Base-by-base conservation (phyloP, 2,329 filamentous ascomycete genomes). In the Talaromyces sp. region DNA sequence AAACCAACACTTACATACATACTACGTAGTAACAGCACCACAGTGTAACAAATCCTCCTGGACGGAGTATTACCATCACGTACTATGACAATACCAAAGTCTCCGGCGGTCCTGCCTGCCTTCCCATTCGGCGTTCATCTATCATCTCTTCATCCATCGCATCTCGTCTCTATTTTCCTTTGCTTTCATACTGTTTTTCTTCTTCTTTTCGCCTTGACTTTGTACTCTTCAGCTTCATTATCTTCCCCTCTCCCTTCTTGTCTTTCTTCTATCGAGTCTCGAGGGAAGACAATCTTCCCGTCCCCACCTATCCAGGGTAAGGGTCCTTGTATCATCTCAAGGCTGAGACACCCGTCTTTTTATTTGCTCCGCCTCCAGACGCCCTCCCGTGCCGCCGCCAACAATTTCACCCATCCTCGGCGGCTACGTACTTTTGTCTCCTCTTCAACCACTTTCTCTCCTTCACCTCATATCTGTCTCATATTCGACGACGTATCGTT, bases 401-500 rank as follows among this genome's bases (percentile, higher is more conserved):
- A 41, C 50, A 60, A 52, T 54, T 56, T 31, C 35, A 35, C 50
- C 50, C 57, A 56, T 58, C 45, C 50, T 62, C 67, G 54, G 56
- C 67, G 65, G 56, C 61, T 66, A 61, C 61, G 56, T 61, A 57
- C 64, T 64, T 31, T 61, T 39, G 33, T 57, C 56, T 59, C 37
- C 11, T 31, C 56, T 31, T 39, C 35, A 15, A 19, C 56, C 45
- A 50, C 60, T 56, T 22, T 22, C 54, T 64, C 58, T 54, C 56
- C 49, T 65, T 59, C 57, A 41, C 63, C 41, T 57, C 63, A 43
- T 66, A 43, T 61, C 33, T 61, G 57, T 65, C 50, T 65, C 63
- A 56, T 54, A 61, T 50, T 39, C 22, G 69, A 65, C 56, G 10
- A 59, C 56, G 22, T 59, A 70, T 74, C 73, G 72, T 77, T 77